Base-by-base conservation (phyloP, 805 yeast species). In the Peterozyma xylosa region DNA sequence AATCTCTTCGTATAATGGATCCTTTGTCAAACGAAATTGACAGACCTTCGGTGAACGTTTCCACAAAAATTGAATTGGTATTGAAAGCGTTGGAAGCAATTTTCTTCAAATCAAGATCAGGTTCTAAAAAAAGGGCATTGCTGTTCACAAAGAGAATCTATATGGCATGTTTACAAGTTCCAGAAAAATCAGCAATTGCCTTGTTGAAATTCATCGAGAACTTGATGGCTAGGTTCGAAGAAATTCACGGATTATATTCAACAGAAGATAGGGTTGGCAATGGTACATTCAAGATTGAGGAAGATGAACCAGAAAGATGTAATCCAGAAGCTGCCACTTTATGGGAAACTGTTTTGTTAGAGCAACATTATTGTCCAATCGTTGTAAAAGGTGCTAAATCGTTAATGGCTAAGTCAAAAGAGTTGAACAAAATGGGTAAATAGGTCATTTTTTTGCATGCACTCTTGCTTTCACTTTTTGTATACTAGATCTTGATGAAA, bases 251-350 rank as follows among this genome's bases (percentile, higher is more conserved):
- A 1, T 66, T 91, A 41, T 88, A 83, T 65, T 79, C 87, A 17
- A 86, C 96, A 1, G 96, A 89, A 39, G 99, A 93, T 57, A 73
- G 93, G 51, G 76, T 93, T 35, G 79, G 80, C 35, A 89, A 91
- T 46, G 98, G 96, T 39, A 69, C 71, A 11, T 84, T 83, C 56
- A 76, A 78, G 27, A 69, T 82, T 51, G 88, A 80, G 40, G 73
- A 73, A 11, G 76, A 75, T 42, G 80, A 76, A 38, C 78, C 86
- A 10, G 86, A 83, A 51, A 78, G 91, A 58, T 69, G 86, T 52
- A 90, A 93, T 56, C 76, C 95, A 2, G 91, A 83, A 37, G 93
- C 91, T 14, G 95, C 97, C 1, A 83, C 89, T 0, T 64, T 91
- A 33, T 93, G 96, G 96, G 99, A 93, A 57, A 78, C 80, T 42